Evolutionary conservation across 345 rosid genomes (phyloP).

Genomic region (Citrus medica): DNA sequence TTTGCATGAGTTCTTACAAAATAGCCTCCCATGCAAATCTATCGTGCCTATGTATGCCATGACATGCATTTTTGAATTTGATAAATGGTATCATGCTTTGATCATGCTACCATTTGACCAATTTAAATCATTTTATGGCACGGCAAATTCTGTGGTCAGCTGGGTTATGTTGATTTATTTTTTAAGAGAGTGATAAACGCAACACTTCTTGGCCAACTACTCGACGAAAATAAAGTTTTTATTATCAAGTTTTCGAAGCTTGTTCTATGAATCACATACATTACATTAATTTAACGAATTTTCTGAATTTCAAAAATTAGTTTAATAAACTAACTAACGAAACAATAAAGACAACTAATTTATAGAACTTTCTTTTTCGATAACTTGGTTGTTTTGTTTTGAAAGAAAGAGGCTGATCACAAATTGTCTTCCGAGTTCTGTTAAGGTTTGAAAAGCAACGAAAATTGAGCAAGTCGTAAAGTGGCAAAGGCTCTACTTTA

Average conservation of each 20-base stretch:
- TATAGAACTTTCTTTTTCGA: too few relatives aligned
- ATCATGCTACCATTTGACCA: slow-evolving; percentile 31
- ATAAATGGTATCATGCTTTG: slow-evolving; percentile 50
- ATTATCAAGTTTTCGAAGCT: not conserved
- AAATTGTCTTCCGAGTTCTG: too few relatives aligned
- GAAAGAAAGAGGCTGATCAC: too few relatives aligned
- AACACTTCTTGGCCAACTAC: slow-evolving; percentile 48
- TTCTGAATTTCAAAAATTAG: too few relatives aligned
- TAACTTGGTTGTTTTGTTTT: too few relatives aligned
- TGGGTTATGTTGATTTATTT: slow-evolving; percentile 22
- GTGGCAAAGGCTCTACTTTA: too few relatives aligned
- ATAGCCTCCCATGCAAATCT: slow-evolving; percentile 48
- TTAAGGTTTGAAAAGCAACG: too few relatives aligned
- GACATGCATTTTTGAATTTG: slow-evolving; percentile 24
- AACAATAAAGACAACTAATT: too few relatives aligned
- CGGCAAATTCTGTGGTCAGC: slow-evolving; percentile 57
- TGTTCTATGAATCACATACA: not conserved
- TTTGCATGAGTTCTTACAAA: slow-evolving; percentile 48
- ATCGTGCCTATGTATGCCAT: slow-evolving; percentile 40
- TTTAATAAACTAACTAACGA: too few relatives aligned
- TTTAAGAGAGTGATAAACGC: slow-evolving; percentile 16
- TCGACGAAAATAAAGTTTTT: not conserved
- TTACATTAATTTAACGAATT: not conserved
- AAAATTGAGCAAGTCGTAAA: too few relatives aligned
- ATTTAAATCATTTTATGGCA: slow-evolving; percentile 30